Evolutionary conservation across 2,329 filamentous ascomycete genomes (phyloP).

Genomic region (Myriosclerotinia scirpicola): DNA sequence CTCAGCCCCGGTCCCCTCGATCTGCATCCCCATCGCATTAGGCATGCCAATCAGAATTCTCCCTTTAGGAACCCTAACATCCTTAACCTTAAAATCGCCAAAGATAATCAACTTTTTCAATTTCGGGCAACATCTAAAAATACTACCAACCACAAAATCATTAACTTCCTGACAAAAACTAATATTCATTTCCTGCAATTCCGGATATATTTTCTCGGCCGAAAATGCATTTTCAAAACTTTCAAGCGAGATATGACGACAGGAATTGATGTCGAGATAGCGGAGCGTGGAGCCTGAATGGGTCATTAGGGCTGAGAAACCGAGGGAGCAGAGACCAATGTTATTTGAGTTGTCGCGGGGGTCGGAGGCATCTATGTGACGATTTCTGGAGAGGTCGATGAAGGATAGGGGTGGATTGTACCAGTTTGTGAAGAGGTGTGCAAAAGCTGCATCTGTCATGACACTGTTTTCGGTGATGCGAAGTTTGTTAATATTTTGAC

Average conservation of each 20-base stretch:
- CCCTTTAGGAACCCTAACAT: conserved; percentile 54
- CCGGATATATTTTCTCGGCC: conserved; percentile 60
- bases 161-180: conserved; percentile 72
- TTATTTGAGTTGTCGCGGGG: conserved; percentile 64
- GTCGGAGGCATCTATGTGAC: conserved; percentile 70
- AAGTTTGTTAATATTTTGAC: conserved; percentile 69
- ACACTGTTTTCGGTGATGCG: conserved; percentile 75
- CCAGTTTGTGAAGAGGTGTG: conserved; percentile 73
- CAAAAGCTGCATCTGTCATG: conserved; percentile 74
- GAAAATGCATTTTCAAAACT: conserved; percentile 76
- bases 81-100: conserved; percentile 62
- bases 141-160: conserved; percentile 61
- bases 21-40: conserved; percentile 60
- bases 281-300: conserved; percentile 71
- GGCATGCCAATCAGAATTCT: conserved; percentile 59
- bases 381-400: conserved; percentile 74
- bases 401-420: conserved; percentile 67
- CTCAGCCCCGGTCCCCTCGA: conserved; percentile 48
- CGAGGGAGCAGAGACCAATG: conserved; percentile 72
- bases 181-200: conserved; percentile 70
- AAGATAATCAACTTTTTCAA: conserved; percentile 61
- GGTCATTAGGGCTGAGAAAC: conserved; percentile 78
- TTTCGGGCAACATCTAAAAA: conserved; percentile 64
- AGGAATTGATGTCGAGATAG: conserved; percentile 76
- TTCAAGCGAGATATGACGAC: conserved; percentile 72